Conservation (phyloP, 2,329 filamentous ascomycete species). For the Aureobasidium zeae region DNA sequence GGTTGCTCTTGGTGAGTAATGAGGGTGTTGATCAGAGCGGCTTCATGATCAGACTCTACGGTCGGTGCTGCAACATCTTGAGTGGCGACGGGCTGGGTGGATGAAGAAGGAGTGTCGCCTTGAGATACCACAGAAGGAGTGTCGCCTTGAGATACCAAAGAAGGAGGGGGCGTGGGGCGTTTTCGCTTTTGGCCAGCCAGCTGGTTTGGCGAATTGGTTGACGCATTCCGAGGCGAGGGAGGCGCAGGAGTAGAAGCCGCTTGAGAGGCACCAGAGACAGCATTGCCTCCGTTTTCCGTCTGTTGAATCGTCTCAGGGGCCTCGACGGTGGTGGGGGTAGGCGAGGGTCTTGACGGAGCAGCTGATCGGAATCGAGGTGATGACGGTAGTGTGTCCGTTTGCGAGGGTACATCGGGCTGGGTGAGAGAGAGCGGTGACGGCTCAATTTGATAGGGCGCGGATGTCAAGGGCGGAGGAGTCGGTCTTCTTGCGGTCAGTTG, state of each 20-base stretch:
- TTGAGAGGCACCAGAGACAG: neutral
- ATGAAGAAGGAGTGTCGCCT: neutral
- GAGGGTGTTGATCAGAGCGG: constrained; percentile 8
- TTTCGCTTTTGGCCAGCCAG: constrained; percentile 14
- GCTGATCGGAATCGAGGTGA: neutral
- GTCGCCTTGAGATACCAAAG: too few relatives aligned
- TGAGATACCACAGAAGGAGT: neutral
- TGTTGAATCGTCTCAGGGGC: neutral
- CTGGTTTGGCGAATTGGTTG: constrained; percentile 9
- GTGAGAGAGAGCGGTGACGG: constrained; percentile 9
- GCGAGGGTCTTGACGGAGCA: neutral
- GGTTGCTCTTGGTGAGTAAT: constrained; percentile 5
- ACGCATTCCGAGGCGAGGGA: too few relatives aligned
- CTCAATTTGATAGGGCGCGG: constrained; percentile 5
- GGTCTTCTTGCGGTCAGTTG: neutral
- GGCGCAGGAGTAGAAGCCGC: neutral
- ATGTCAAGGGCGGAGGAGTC: neutral
- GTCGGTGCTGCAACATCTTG: neutral
- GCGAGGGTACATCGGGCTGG: neutral
- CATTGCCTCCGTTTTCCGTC: neutral
- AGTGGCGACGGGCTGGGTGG: neutral
- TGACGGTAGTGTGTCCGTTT: neutral
- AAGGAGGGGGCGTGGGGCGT: constrained; percentile 1
- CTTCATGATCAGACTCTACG: neutral
- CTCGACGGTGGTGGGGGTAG: neutral